phyloP scores from a whole-genome alignment of 805 yeast genomes.

The Kodamaea leandrae region DNA sequence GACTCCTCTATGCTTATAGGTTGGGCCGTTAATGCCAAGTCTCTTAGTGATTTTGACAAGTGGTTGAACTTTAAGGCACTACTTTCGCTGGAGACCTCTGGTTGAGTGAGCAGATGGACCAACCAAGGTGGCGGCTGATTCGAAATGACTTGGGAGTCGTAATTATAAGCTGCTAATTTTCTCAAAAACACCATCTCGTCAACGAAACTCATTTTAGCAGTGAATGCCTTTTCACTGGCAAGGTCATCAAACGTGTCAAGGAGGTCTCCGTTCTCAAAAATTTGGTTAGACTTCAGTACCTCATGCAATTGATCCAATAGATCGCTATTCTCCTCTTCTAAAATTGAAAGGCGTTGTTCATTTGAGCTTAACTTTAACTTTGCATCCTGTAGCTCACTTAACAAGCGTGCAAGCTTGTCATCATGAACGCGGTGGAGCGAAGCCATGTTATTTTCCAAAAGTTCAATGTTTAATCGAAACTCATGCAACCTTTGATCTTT shows the following conservation, averaged over 20 bases:
- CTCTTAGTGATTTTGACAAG: conserved; percentile 9
- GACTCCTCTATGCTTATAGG: conserved; percentile 12
- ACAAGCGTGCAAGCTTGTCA: conserved; percentile 19
- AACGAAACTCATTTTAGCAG: conserved; percentile 35
- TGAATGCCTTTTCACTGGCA: conserved; percentile 30
- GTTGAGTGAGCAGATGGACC: conserved; percentile 7
- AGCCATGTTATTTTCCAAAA: conserved; percentile 44
- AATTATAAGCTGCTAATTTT: conserved; percentile 22
- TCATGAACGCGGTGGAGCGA: conserved; percentile 31
- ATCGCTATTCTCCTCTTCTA: conserved; percentile 20
- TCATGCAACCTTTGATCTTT: conserved; percentile 39
- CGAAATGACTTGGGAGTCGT: conserved; percentile 8
- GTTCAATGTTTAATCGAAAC: conserved; percentile 42
- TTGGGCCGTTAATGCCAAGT: conserved; percentile 13
- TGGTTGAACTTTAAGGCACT: conserved; percentile 4
- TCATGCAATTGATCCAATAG: conserved; percentile 25
- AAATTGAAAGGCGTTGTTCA: conserved; percentile 20
- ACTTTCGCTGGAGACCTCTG: neutral
- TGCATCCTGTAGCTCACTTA: conserved; percentile 11
- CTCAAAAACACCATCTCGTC: conserved; percentile 47
- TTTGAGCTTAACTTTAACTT: conserved; percentile 12
- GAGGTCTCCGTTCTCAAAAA: conserved; percentile 13
- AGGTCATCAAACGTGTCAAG: conserved; percentile 32
- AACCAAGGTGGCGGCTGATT: conserved; percentile 19
- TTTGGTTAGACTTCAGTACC: conserved; percentile 21